Base-by-base conservation (phyloP, 805 yeast species). In the Candida pini region DNA sequence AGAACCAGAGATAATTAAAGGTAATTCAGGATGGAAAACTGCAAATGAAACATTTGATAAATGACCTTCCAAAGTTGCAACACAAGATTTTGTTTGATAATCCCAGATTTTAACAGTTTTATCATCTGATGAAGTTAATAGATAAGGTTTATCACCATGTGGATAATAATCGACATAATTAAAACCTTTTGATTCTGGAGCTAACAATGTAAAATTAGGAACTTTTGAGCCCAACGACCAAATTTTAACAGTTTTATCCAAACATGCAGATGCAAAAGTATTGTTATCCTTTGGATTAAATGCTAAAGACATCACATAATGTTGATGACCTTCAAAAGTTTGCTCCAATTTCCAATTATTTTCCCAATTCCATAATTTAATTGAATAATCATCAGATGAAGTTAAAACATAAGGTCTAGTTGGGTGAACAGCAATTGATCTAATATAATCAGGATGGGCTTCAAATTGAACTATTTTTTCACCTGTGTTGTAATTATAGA, bases 351-450 rank as follows among this genome's bases (percentile, higher is more conserved):
- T 76, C 98, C 98, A 92, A 54, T 75, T 76, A 54, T 78, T 77
- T 37, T 92, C 98, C 98, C 98, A 92, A 61, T 92, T 89, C 97
- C 97, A 92, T 56, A 89, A 71, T 63, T 81, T 87, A 56, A 92
- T 76, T 27, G 94, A 76, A 69, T 84, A 77, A 59, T 92, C 98
- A 63, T 92, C 98, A 30, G 90, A 79, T 25, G 88, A 85, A 3
- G 97, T 83, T 50, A 92, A 69, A 33, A 92, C 71, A 51, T 83
- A 84, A 17, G 97, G 94, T 63, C 84, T 85, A 13, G 90, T 71
- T 28, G 97, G 97, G 63, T 92, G 98, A 27, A 90, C 95, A 9
- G 95, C 92, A 45, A 92, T 76, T 37, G 85, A 78, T 59, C 98
- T 80, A 54, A 92, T 84, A 62, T 92, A 92, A 62, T 92, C 98